phyloP scores from a whole-genome alignment of 129 eudicot species.

The Erigeron canadensis region DNA sequence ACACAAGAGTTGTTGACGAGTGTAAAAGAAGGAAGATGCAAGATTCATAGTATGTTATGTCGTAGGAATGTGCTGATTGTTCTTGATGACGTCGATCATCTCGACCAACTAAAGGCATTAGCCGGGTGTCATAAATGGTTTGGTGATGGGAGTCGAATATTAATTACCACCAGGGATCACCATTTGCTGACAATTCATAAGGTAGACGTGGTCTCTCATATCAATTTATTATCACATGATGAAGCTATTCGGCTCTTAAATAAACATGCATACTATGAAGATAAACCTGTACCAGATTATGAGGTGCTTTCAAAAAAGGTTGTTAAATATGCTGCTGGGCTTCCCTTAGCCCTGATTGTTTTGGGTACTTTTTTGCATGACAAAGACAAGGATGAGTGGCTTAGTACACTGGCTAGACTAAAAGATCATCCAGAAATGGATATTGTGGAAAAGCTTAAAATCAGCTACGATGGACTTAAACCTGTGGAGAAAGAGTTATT shows the following conservation, averaged over 20 bases:
- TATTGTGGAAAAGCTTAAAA: neutral
- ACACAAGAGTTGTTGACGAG: neutral
- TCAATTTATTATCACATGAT: neutral
- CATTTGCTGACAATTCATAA: neutral
- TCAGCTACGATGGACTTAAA: neutral
- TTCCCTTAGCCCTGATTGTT: neutral
- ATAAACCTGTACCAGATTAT: neutral
- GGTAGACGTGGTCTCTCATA: neutral
- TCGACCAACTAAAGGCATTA: slow-evolving; percentile 1
- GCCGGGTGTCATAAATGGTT: neutral
- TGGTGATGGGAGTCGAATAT: neutral
- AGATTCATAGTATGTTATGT: neutral
- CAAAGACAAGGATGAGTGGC: neutral
- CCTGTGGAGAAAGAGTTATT: too few species aligned
- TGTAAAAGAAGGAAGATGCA: neutral
- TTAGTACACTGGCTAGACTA: neutral
- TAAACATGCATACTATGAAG: neutral
- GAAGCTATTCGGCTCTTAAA: neutral
- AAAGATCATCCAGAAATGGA: neutral
- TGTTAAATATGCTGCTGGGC: neutral
- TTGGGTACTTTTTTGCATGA: neutral
- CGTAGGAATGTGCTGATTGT: neutral
- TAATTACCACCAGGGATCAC: neutral
- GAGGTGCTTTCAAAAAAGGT: neutral
- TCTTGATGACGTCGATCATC: neutral